Evolutionary conservation across 2,329 filamentous ascomycete species (phyloP).

Genomic region (Fusarium sp.): DNA sequence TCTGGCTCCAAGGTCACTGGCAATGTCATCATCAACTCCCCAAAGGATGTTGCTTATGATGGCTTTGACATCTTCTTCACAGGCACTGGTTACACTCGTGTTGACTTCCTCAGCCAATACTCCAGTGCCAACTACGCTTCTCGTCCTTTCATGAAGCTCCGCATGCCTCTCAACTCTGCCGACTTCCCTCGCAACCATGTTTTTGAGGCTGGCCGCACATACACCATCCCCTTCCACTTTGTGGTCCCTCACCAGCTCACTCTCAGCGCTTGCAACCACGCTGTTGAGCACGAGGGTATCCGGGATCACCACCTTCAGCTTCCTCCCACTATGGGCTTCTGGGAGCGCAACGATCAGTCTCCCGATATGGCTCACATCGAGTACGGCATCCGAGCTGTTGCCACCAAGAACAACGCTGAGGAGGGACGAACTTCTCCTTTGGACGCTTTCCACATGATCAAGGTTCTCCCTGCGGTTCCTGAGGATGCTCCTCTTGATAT

Average conservation of each 20-base stretch:
- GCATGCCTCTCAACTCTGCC: slow-evolving; percentile 63
- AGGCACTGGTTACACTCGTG: slow-evolving; percentile 62
- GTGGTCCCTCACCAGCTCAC: slow-evolving; percentile 69
- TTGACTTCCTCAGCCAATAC: slow-evolving; percentile 63
- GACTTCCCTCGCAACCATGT: slow-evolving; percentile 61
- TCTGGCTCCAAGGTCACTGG: slow-evolving; percentile 65
- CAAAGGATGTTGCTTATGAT: slow-evolving; percentile 62
- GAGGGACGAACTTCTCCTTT: slow-evolving; percentile 51
- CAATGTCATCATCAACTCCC: slow-evolving; percentile 59
- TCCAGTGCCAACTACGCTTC: slow-evolving; percentile 61
- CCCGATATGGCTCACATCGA: slow-evolving; percentile 67
- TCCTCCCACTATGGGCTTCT: slow-evolving; percentile 65
- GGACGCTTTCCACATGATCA: slow-evolving; percentile 59
- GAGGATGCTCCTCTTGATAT: slow-evolving; percentile 66
- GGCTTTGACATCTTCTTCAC: slow-evolving; percentile 65
- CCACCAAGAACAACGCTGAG: slow-evolving; percentile 47
- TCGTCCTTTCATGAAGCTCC: slow-evolving; percentile 67
- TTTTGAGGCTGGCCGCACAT: slow-evolving; percentile 61
- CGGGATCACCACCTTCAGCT: slow-evolving; percentile 65
- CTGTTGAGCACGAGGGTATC: slow-evolving; percentile 57
- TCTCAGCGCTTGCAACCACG: slow-evolving; percentile 66
- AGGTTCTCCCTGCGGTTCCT: slow-evolving; percentile 63
- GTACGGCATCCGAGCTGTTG: slow-evolving; percentile 64
- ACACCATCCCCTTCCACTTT: slow-evolving; percentile 69
- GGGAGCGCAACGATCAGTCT: slow-evolving; percentile 66